Base-by-base conservation (phyloP, 768 basidiomycete species). In the Pisolithus sp. region DNA sequence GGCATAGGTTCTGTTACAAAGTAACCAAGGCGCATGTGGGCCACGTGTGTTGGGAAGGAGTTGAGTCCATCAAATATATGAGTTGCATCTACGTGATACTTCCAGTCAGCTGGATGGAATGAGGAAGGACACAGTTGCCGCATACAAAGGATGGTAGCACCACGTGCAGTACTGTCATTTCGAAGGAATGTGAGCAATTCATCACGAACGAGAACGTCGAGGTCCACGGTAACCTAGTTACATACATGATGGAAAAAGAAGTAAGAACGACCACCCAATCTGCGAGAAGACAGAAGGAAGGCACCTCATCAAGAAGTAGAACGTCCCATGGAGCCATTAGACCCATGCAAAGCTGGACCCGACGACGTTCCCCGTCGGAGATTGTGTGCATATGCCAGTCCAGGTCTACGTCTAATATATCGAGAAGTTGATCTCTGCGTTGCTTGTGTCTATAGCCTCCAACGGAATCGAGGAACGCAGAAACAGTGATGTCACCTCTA, bases 311-410 rank as follows among this genome's bases (percentile, higher is more conserved):
- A 17, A 99, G 78, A 3, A 99, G 75, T 1, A 99, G 72, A 26
- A 98, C 80, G 59, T 97, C 87, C 92, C 93, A 99, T 23, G 88
- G 84, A 5, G 76, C 77, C 95, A 99, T 98, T 30, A 99, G 77
- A 3, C 96, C 95, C 75, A 95, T 93, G 54, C 90, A 91, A 30
- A 98, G 83, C 68, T 99, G 96, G 5, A 98, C 92, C 2, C 86
- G 71, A 2, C 96, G 81, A 48, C 96, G 80, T 70, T 98, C 96
- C 45, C 96, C 96, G 65, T 99, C 96, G 3, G 93, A 95, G 53
- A 99, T 94, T 53, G 84, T 70, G 63, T 95, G 91, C 91, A 95
- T 94, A 56, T 82, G 90, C 93, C 91, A 99, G 63, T 93, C 89
- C 18, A 97, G 72, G 70, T 99, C 96, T 52, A 99, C 81, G 64